Evolutionary conservation across 169 alveolate species (phyloP), one percentile per base, ranked within the genome.

Genomic region (Eimeria tenella): DNA sequence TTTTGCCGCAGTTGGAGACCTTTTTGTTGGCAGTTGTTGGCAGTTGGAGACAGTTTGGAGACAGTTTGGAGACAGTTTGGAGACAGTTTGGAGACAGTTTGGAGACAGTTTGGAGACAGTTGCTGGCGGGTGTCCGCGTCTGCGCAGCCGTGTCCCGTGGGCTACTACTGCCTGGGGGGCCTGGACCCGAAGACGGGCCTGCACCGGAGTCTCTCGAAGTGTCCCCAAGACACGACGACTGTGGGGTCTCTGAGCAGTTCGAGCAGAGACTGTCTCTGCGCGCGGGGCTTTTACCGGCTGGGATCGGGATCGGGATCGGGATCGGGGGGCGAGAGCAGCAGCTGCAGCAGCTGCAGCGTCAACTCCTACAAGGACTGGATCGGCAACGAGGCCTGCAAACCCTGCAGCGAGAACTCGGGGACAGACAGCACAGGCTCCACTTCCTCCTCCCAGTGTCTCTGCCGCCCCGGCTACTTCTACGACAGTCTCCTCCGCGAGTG

Each of bases 81-180:
- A 31, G 42, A 31, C 42, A 31, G 4, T 2, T 2, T n/a, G 2
- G 42, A 31, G 42, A 31, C 42, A 31, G 42, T 2, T 31, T 2
- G 42, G 42, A 31, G 42, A 31, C 42, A 31, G n/a, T 2, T 31
- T 2, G 2, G 42, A 31, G 42, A 31, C 42, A n/a, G n/a, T n/a
- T n/a, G n/a, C n/a, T n/a, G n/a, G n/a, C n/a, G n/a, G n/a, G n/a
- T n/a, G n/a, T n/a, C n/a, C n/a, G n/a, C n/a, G n/a, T n/a, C n/a
- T n/a, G n/a, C n/a, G n/a, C 91, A 95, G 82, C 93, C 93, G 21
- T 97, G 98, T 82, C 98, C 98, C 1, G 81, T 88, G n/a, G 98
- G 98, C 0, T 84, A 75, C 42, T 97, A 96, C 86, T 97, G 98
- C 50, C 93, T 94, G n/a, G 97, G 97, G 49, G 97, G 97, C 49